Base-by-base conservation (phyloP, 192 early-diverging fungal species). In the Anaeromyces robustus region DNA sequence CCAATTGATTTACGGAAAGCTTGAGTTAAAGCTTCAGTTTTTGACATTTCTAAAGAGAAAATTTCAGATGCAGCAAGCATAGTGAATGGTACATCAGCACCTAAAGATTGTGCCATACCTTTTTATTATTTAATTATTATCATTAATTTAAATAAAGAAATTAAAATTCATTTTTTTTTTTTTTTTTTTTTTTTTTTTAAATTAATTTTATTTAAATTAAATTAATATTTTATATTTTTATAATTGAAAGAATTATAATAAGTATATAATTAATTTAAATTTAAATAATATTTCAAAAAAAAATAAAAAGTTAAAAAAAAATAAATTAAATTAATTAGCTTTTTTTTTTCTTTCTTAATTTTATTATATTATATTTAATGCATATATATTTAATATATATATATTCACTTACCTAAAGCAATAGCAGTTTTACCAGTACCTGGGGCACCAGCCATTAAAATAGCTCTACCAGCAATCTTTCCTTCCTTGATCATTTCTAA, bases 361-460 rank as follows among this genome's bases (percentile, higher is more conserved):
- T n/a, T n/a, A 18, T 80, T 84, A 9, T 77, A 29, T 19, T 52
- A 3, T 28, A 39, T 30, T 77, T 12, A 77, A 77, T 30, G 3
- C 5, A 77, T 7, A 77, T 30, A 77, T 34, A 34, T 34, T 12
- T 34, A 34, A 34, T 34, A 34, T 34, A 34, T 34, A 34, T 41
- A 41, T 14, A 41, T n/a, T 39, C 31, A 77, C 85, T 79, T 86
- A 90, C 95, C 97, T 97, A 98, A 98, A 16, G 97, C 97, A 86
- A 99, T 98, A 31, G 97, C 97, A 2, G 97, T 99, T 89, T 99
- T 99, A 83, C 97, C 97, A 9, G 97, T 97, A 77, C 95, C 96
- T 9, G 97, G 97, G n/a, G 96, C 93, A 28, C 97, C 97, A 30
- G 97, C 97, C 93, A 99, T 97, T 82, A 99, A 87, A 43, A 99